A percentile compares a stretch with the other conserved stretches of the same genome.
These are phyloP conservation scores for Lupinus albus DNA, from an alignment of 306 rosid genomes.

Conservation along the genomic window DNA sequence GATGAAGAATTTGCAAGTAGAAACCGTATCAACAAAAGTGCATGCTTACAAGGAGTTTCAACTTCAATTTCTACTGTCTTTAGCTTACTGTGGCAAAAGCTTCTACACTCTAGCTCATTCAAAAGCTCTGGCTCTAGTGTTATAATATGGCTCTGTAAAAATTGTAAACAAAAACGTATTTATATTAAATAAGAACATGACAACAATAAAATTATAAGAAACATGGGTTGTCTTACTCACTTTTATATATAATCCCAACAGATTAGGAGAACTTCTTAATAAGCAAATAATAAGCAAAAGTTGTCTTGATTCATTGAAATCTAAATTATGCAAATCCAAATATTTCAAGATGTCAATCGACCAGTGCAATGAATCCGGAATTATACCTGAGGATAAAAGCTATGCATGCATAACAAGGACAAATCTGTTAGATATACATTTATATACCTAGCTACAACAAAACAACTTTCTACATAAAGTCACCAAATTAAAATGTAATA, in stretches of 20 bases:
- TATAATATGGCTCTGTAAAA: no score
- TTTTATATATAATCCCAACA: conserved; percentile 9
- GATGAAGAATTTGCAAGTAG: conserved; percentile 28
- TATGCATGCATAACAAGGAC: conserved; percentile 19
- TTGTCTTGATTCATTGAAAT: neutral
- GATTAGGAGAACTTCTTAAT: conserved; percentile 31
- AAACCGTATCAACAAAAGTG: neutral
- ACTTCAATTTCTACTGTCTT: conserved; percentile 1
- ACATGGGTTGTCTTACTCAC: conserved; percentile 16
- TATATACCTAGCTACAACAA: neutral
- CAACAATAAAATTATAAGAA: neutral
- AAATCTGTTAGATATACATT: neutral
- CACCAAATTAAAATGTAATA: no score
- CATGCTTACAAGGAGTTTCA: neutral
- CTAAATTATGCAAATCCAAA: neutral
- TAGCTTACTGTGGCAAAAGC: neutral
- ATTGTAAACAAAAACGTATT: no score
- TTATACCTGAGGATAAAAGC: neutral
- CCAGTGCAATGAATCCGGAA: neutral
- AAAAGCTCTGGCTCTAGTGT: neutral
- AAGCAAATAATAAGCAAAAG: neutral
- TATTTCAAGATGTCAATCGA: neutral
- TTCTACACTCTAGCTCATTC: neutral
- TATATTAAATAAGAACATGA: no score
- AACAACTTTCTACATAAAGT: no score